Conservation (phyloP, 805 yeast genomes). For the Clavispora asparagi region DNA sequence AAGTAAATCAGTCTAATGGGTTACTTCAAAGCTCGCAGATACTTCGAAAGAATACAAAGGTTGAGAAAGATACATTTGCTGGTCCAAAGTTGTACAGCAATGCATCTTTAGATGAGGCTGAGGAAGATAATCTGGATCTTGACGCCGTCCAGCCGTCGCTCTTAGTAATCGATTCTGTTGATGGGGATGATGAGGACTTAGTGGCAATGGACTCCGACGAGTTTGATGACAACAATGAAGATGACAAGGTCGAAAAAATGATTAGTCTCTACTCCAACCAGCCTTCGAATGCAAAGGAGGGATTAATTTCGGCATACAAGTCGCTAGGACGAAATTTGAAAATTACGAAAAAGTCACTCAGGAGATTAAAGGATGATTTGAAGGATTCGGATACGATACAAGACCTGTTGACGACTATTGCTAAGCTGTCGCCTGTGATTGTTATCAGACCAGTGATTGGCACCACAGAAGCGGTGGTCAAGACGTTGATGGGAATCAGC, state of each 20-base stretch:
- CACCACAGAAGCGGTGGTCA: slow-evolving; percentile 84
- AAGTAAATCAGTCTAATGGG: slow-evolving; percentile 6
- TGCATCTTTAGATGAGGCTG: slow-evolving; percentile 27
- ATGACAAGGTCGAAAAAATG: slow-evolving; percentile 27
- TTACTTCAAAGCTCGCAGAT: slow-evolving; percentile 24
- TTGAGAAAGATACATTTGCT: slow-evolving; percentile 16
- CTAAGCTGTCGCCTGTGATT: slow-evolving; percentile 75
- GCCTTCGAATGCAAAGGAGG: slow-evolving; percentile 67
- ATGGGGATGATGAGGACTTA: neutral
- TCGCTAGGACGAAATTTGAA: slow-evolving; percentile 65
- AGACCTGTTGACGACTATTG: slow-evolving; percentile 61
- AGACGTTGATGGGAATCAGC: slow-evolving; percentile 75
- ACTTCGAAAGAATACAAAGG: slow-evolving; percentile 16
- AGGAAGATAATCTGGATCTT: slow-evolving; percentile 17
- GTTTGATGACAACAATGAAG: too few relatives aligned
- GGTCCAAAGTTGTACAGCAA: slow-evolving; percentile 24
- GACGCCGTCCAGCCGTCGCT: slow-evolving; percentile 18
- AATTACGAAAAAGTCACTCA: slow-evolving; percentile 60
- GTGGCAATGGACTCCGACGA: too few relatives aligned
- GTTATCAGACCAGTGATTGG: slow-evolving; percentile 84
- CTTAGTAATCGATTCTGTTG: slow-evolving; percentile 16
- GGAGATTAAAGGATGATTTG: slow-evolving; percentile 55
- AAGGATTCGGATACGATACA: slow-evolving; percentile 61
- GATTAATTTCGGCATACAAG: slow-evolving; percentile 67
- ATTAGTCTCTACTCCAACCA: slow-evolving; percentile 81